Percentiles rank a stretch among this genome's conserved stretches.
phyloP scores from a whole-genome alignment of 164 flowering plant genomes.

The Pachysandra terminalis region DNA sequence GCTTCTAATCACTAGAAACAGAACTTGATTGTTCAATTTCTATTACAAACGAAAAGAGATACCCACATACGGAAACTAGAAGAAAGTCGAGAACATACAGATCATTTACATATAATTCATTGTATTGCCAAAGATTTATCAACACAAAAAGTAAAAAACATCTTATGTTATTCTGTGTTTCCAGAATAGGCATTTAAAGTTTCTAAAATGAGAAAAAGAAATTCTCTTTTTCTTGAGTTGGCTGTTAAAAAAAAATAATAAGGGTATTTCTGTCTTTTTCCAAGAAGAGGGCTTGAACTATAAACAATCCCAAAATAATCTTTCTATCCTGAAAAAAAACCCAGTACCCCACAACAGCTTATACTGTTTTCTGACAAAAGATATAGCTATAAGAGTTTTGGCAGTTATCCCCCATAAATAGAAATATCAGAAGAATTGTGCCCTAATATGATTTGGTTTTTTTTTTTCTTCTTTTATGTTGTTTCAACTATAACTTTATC shows the following conservation, averaged over 20 bases:
- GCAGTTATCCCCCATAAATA: background rate
- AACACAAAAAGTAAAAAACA: no score
- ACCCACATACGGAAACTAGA: no score
- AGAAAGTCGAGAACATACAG: no score
- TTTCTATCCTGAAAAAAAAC: background rate
- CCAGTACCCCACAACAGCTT: constrained; percentile 4
- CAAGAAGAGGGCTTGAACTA: no score
- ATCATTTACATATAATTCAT: no score
- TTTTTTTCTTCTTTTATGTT: background rate
- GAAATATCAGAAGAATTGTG: background rate
- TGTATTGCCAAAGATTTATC: no score
- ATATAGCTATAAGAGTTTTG: background rate
- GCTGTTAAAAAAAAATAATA: background rate
- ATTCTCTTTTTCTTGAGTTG: background rate
- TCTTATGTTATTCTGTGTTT: no score
- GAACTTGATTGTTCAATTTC: no score
- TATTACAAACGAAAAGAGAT: no score
- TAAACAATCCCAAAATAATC: background rate
- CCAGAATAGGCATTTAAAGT: no score
- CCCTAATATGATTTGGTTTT: background rate
- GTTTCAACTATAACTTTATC: background rate
- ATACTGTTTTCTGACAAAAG: background rate
- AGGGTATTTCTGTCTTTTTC: background rate
- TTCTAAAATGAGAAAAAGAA: no score
- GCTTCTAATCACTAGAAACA: no score